Evolutionary conservation across 106 monocot genomes (phyloP).

Genomic region (Dendrobium chrysotoxum): DNA sequence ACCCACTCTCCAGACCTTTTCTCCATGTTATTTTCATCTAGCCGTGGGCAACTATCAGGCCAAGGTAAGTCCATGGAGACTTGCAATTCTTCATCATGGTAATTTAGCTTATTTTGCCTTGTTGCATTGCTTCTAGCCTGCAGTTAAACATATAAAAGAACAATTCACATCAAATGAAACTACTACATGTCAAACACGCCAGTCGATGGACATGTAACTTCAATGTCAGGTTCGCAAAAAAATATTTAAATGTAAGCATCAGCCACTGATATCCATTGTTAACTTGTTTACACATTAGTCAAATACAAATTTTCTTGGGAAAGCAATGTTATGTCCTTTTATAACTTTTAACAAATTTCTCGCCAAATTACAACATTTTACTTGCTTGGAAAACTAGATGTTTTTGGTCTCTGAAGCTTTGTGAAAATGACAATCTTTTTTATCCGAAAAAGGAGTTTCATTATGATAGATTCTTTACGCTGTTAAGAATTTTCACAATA

Average conservation of each 20-base stretch:
- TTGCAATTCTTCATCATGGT: slow-evolving; percentile 28
- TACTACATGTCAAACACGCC: neutral
- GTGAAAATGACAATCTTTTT: too few relatives aligned
- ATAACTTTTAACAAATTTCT: too few relatives aligned
- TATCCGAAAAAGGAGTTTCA: too few relatives aligned
- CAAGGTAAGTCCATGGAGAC: slow-evolving; percentile 24
- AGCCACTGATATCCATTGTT: too few relatives aligned
- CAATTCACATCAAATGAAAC: neutral
- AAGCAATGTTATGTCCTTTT: too few relatives aligned
- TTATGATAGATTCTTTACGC: too few relatives aligned
- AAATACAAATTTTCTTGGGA: too few relatives aligned
- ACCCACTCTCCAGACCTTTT: slow-evolving; percentile 32
- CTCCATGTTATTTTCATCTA: slow-evolving; percentile 23
- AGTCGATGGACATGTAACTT: neutral
- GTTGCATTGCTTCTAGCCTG: slow-evolving; percentile 23
- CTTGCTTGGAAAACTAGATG: too few relatives aligned
- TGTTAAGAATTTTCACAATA: too few relatives aligned
- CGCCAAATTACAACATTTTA: too few relatives aligned
- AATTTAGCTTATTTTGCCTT: slow-evolving; percentile 27
- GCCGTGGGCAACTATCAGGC: slow-evolving; percentile 15
- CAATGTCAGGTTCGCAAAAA: neutral
- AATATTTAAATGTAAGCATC: neutral
- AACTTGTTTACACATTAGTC: too few relatives aligned
- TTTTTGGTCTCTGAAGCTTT: too few relatives aligned
- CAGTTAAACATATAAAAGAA: neutral